A percentile compares a stretch with the other conserved stretches of the same genome.
These are phyloP conservation scores for Haplosporangium gracile DNA, from an alignment of 192 early-diverging fungal species.

Conservation along the genomic window DNA sequence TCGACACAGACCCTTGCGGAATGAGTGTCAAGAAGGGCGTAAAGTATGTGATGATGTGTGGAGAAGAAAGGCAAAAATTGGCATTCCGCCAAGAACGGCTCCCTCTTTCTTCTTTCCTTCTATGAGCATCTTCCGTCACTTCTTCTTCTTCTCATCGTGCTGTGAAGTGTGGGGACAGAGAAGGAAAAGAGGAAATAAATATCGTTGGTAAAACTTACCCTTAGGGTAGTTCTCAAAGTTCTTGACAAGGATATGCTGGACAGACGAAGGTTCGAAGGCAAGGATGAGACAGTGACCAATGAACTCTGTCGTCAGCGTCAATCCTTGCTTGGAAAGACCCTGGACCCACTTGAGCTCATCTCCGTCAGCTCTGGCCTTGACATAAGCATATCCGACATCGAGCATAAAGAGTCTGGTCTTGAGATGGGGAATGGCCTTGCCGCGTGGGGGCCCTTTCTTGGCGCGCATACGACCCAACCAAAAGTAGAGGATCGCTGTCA, in stretches of 20 bases:
- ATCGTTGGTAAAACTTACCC: conserved; percentile 15
- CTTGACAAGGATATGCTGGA: conserved; percentile 56
- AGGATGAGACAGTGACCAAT: conserved; percentile 50
- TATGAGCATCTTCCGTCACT: neutral
- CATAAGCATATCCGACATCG: conserved; percentile 41
- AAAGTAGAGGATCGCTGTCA: conserved; percentile 52
- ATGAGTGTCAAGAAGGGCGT: neutral
- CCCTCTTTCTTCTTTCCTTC: too few species aligned
- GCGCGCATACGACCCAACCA: conserved; percentile 52
- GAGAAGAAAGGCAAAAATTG: conserved; percentile 6
- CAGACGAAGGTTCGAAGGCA: conserved; percentile 51
- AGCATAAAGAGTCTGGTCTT: conserved; percentile 48
- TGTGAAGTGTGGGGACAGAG: neutral
- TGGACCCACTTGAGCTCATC: conserved; percentile 55
- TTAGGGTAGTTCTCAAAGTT: conserved; percentile 59
- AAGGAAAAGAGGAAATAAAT: neutral
- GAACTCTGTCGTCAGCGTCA: conserved; percentile 46
- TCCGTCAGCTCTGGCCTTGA: conserved; percentile 33
- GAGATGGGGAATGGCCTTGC: conserved; percentile 49
- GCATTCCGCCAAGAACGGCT: neutral
- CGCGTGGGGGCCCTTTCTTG: conserved; percentile 48
- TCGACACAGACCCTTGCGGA: neutral
- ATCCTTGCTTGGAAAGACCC: conserved; percentile 44
- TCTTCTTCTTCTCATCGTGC: neutral
- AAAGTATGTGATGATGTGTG: neutral